Evolutionary conservation across 192 early-diverging fungal genomes (phyloP).

Genomic region (Blastocladiella britannica): DNA sequence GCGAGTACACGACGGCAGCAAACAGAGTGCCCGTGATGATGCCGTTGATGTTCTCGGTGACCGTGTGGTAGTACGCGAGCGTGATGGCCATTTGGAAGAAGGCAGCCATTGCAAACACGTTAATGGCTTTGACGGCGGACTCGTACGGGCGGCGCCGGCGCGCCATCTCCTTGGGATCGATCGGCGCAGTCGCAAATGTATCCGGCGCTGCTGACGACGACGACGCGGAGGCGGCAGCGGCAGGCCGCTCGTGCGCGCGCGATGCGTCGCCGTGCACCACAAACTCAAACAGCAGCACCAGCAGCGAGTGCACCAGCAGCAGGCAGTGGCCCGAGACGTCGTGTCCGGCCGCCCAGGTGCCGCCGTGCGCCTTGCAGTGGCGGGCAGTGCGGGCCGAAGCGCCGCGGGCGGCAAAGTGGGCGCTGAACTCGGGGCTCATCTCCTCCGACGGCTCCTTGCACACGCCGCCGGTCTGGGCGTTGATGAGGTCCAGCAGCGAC

Average conservation of each 20-base stretch:
- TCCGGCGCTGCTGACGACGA: too few relatives aligned
- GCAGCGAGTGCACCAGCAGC: constrained; percentile 47
- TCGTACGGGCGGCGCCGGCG: neutral
- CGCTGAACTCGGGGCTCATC: neutral
- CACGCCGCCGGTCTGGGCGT: constrained; percentile 41
- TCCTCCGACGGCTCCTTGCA: constrained; percentile 23
- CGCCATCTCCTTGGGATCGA: neutral
- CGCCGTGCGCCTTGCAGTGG: constrained; percentile 29
- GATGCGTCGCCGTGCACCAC: neutral
- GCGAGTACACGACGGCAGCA: neutral
- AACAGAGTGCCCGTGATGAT: neutral
- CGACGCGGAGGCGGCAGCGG: too few relatives aligned
- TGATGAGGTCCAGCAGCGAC: constrained; percentile 56
- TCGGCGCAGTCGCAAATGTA: neutral
- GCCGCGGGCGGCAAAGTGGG: neutral
- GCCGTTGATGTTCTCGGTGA: neutral
- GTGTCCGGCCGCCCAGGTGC: constrained; percentile 53
- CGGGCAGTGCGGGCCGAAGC: constrained; percentile 8
- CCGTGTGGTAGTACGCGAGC: neutral
- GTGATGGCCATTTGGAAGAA: neutral
- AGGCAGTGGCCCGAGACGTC: constrained; percentile 82
- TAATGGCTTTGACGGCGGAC: too few relatives aligned
- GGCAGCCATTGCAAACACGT: neutral
- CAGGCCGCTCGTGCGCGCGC: too few relatives aligned
- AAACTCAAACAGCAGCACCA: constrained; percentile 27